Evolutionary conservation across 768 basidiomycete species (phyloP), one percentile per base, ranked within the genome.

Genomic region (Steccherinum ochraceum): DNA sequence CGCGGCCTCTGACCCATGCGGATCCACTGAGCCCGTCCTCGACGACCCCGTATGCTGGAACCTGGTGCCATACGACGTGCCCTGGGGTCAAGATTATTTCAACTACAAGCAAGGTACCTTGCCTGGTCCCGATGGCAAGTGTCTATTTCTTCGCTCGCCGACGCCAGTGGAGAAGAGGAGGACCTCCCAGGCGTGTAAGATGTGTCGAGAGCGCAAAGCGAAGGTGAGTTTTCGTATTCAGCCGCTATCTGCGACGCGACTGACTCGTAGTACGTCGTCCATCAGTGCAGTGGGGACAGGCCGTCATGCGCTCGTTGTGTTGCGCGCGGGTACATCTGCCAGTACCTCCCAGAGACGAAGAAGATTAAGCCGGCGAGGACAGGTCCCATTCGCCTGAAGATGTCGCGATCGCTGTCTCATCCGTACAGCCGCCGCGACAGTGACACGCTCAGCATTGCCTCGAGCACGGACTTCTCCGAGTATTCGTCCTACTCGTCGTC

Each of bases 191-290:
- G 70, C 70, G 3, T 72, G 70, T 57, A 62, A 65, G 45, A 67
- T 63, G 30, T 72, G 70, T 52, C 66, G 70, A 23, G 67, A 69
- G 52, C 62, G 70, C 25, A 72, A 72, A 48, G 70, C 70, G 7
- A 72, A 72, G 65, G 70, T 71, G 24, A 41, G 67, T 52, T 7
- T 16, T 11, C 12, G 24, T 13, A 19, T 49, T 24, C 46, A 40
- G 18, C 16, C 20, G 10, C 27, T 30, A 27, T 40, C 13, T 35
- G 19, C n/a, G 23, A 35, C 41, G 2, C 46, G 24, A 16, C 35
- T 35, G 30, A 25, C 54, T 54, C 10, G 55, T 40, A 23, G 12
- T 13, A 42, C 24, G 20, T 11, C 5, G 18, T 5, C 19, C 24
- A 46, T 24, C 51, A 72, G 70, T 72, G 70, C 58, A 66, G 64